These are phyloP conservation scores for Venturia aucupariae DNA, from an alignment of 2,329 filamentous ascomycete genomes.

Conservation along the genomic window DNA sequence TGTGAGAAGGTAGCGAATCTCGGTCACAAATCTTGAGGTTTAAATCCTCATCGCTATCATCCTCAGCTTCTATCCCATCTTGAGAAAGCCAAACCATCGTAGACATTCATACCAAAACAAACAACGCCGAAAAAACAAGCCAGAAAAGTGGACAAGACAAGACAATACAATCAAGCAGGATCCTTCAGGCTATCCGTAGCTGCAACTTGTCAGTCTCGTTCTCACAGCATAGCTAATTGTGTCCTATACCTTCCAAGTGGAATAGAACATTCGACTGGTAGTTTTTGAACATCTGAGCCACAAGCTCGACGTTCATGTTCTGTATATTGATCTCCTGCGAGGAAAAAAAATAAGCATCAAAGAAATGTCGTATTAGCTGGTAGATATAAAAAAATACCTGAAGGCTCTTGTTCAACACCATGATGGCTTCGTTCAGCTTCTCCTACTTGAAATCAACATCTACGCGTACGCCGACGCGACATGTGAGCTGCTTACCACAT, in stretches of 20 bases:
- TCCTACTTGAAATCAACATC: slow-evolving; percentile 48
- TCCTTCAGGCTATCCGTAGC: slow-evolving; percentile 16
- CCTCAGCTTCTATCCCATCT: background rate
- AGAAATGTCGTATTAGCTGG: too few relatives aligned
- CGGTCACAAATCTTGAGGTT: background rate
- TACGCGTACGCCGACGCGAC: background rate
- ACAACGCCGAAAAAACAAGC: background rate
- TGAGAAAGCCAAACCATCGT: background rate
- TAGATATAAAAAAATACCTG: slow-evolving; percentile 55
- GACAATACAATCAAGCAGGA: slow-evolving; percentile 16
- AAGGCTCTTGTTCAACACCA: slow-evolving; percentile 85
- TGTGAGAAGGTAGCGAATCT: too few relatives aligned
- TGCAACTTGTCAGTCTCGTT: background rate
- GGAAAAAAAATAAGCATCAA: too few relatives aligned
- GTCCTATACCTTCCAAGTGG: slow-evolving; percentile 72
- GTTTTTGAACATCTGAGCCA: slow-evolving; percentile 99
- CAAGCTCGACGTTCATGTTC: slow-evolving; percentile 97
- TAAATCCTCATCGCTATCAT: background rate
- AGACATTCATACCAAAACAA: background rate
- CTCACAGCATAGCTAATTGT: background rate
- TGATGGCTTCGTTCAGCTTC: slow-evolving; percentile 90
- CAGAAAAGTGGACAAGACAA: background rate
- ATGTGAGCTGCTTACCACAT: slow-evolving; percentile 60
- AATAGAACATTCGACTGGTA: slow-evolving; percentile 97
- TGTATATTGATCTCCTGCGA: slow-evolving; percentile 88